Evolutionary conservation across 2,329 filamentous ascomycete genomes (phyloP).

Genomic region (Cytospora piceae): DNA sequence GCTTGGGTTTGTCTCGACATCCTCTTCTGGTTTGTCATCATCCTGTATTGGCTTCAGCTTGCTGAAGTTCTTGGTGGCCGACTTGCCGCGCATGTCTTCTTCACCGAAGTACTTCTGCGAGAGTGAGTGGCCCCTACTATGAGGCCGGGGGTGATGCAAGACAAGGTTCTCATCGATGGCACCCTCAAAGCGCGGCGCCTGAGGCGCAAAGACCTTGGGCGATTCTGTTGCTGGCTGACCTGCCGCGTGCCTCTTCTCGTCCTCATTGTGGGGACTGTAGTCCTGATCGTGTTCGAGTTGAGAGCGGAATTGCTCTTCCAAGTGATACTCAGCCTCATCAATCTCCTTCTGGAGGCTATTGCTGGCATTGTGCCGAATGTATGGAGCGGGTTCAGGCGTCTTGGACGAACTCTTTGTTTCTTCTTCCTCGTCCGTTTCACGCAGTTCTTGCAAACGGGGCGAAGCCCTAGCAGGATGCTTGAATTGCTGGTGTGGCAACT

Average conservation of each 20-base stretch:
- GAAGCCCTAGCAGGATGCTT: constrained; percentile 60
- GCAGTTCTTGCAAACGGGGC: constrained; percentile 70
- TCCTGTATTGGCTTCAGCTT: constrained; percentile 48
- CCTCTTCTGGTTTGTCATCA: constrained; percentile 59
- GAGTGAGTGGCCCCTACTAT: constrained; percentile 72
- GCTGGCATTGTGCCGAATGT: constrained; percentile 70
- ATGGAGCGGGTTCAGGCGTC: constrained; percentile 54
- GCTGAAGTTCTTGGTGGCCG: constrained; percentile 42
- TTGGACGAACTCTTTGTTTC: constrained; percentile 56
- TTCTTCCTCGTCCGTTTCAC: constrained; percentile 72
- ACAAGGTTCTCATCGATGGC: constrained; percentile 59
- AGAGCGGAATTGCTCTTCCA: constrained; percentile 78
- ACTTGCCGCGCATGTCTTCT: constrained; percentile 48
- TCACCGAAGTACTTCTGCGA: constrained; percentile 68
- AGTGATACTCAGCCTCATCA: constrained; percentile 82
- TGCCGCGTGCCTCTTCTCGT: constrained; percentile 38
- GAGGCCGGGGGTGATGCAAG: constrained; percentile 73
- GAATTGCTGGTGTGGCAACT: constrained; percentile 61
- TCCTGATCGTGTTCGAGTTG: constrained; percentile 76
- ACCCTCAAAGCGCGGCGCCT: constrained; percentile 56
- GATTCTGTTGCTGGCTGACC: constrained; percentile 40
- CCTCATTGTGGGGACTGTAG: constrained; percentile 66
- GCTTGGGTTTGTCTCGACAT: constrained; percentile 76
- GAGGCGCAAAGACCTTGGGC: constrained; percentile 52
- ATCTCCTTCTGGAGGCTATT: constrained; percentile 81